Conservation (phyloP, 371 early-diverging fungal species). For the Syncephalis fuscata region DNA sequence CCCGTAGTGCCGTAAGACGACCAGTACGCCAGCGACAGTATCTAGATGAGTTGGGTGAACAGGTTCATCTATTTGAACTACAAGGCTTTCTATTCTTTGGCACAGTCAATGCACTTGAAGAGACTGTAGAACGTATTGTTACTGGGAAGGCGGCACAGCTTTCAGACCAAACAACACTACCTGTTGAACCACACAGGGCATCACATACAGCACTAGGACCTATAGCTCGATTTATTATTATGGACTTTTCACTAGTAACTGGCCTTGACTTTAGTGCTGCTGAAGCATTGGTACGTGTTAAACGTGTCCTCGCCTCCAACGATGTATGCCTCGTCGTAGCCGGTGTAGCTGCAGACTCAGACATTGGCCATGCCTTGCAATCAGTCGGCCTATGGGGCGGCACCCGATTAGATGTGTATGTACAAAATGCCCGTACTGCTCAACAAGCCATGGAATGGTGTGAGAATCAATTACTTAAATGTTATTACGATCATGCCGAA, state of each 20-base stretch:
- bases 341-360: conserved; percentile 40
- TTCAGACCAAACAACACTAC: too few relatives aligned
- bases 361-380: conserved; percentile 52
- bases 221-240: conserved; percentile 54
- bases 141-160: conserved; percentile 8
- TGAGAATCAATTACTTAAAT: conserved; percentile 68
- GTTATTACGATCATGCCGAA: conserved; percentile 26
- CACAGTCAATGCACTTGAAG: conserved; percentile 73
- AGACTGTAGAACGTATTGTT: conserved; percentile 35
- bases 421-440: conserved; percentile 14
- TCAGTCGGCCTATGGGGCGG: conserved; percentile 60
- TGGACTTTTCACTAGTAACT: conserved; percentile 79
- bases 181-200: too few relatives aligned
- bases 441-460: conserved; percentile 92
- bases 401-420: conserved; percentile 7
- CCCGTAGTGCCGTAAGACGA: conserved; percentile 77
- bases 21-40: conserved; percentile 73
- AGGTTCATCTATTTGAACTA: conserved; percentile 72
- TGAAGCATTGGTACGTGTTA: conserved; percentile 79
- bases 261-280: conserved; percentile 90
- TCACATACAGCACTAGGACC: conserved; percentile 50
- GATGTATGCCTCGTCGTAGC: conserved; percentile 71
- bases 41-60: conserved; percentile 59
- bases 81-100: conserved; percentile 94
- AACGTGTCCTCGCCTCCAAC: conserved; percentile 45